A percentile compares a stretch with the other conserved stretches of the same genome.
Conservation (phyloP, 2,329 filamentous ascomycete species). For the Penicillium rolfsii region DNA sequence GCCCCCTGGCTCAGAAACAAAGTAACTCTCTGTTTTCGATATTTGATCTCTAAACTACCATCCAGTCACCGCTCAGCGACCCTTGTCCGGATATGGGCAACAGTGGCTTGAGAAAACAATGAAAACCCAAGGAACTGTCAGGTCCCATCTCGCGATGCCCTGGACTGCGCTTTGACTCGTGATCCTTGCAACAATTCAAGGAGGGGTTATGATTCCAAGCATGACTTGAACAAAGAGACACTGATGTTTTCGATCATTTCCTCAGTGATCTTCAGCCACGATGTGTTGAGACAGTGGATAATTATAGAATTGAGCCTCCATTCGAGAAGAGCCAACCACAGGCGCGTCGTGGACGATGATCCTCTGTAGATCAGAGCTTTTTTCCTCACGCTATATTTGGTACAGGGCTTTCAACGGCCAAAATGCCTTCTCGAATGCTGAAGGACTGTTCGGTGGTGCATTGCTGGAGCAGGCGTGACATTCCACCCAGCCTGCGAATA, state of each 20-base stretch:
- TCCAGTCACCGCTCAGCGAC: background rate
- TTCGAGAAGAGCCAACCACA: conserved; percentile 14
- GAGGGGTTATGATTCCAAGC: background rate
- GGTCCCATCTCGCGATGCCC: background rate
- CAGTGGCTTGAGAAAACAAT: conserved; percentile 7
- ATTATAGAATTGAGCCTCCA: conserved; percentile 25
- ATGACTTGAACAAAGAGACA: conserved; percentile 1
- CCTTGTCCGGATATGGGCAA: conserved; percentile 12
- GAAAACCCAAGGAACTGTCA: conserved; percentile 3
- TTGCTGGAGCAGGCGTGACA: conserved; percentile 37
- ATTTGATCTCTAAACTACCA: background rate
- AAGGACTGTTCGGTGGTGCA: conserved; percentile 32
- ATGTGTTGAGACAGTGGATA: conserved; percentile 18
- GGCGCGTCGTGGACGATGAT: conserved; percentile 8
- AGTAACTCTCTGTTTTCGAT: background rate
- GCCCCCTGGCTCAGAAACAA: background rate
- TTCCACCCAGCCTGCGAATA: conserved; percentile 37
- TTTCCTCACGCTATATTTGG: background rate
- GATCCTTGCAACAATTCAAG: background rate
- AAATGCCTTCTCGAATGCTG: conserved; percentile 29
- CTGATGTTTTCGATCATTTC: conserved; percentile 14
- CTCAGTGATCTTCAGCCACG: conserved; percentile 4
- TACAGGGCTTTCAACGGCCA: conserved; percentile 2
- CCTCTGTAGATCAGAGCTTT: conserved; percentile 20
- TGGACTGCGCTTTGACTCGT: background rate